Base-by-base conservation (phyloP, 257 asterid genomes). In the Ilex asprella region DNA sequence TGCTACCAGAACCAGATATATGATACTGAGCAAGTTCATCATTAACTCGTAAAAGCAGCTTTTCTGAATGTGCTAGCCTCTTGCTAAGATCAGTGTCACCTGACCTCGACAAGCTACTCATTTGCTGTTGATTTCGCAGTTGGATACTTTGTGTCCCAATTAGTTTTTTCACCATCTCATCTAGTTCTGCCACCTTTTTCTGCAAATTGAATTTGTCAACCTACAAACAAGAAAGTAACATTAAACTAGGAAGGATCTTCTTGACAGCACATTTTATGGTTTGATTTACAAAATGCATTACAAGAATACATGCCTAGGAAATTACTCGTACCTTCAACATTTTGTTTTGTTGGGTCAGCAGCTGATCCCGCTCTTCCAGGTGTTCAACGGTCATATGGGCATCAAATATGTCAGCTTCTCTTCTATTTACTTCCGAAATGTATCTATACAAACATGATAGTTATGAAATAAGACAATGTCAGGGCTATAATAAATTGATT, bases 291-390 rank as follows among this genome's bases (percentile, higher is more conserved):
- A 59, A 11, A 31, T 15, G 29, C n/a, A 39, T 57, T 30, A 39
- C 5, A n/a, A 29, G 43, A 15, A 12, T 6, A 27, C 49, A 15
- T 15, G 16, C 14, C n/a, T 12, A 31, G 29, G 41, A 31, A 6
- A 44, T 13, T 30, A 39, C 27, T 8, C 51, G 9, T 76, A 84
- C 97, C 88, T 83, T 85, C 27, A 90, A 81, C 95, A 90, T 83
- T 55, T 87, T 86, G 73, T 85, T 85, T 79, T 90, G 95, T 58
- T 95, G 84, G 52, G 75, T 75, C 65, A 87, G 81, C 81, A 87
- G 30, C 81, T 81, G 90, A 71, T 85, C 90, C 56, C 86, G 82
- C 67, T 87, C 94, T 39, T 76, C 84, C 50, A 90, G 56, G 56
- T 85, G 90, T 75, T 90, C 95, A 54, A 85, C 58, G 60, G 71